phyloP scores from a whole-genome alignment of 1,284 basidiomycete species.

The Xerocomus cyaneibrunnescens region DNA sequence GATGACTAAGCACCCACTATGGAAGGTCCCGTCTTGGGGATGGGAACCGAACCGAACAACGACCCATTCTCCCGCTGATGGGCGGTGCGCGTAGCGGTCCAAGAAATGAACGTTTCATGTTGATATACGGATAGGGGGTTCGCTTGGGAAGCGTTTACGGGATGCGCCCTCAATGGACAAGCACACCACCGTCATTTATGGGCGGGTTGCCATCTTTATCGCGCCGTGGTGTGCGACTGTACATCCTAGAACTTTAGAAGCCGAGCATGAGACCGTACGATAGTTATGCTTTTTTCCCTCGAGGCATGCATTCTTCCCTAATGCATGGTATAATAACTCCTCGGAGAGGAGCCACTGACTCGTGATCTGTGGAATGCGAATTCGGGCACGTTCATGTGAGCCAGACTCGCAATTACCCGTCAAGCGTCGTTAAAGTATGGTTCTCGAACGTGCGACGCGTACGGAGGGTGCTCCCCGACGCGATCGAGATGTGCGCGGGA shows the following conservation, averaged over 20 bases:
- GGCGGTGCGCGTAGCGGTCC: neutral
- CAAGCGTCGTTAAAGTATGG: neutral
- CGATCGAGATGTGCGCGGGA: neutral
- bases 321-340: neutral
- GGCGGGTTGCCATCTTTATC: neutral
- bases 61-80: neutral
- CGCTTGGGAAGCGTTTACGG: neutral
- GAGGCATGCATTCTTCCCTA: neutral
- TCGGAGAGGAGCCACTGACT: neutral
- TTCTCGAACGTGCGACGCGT: neutral
- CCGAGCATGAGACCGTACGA: neutral
- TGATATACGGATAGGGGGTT: neutral
- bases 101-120: neutral
- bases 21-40: neutral
- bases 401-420: neutral
- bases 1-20: neutral
- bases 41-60: neutral
- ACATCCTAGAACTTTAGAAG: slow-evolving; percentile 3
- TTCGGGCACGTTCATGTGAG: neutral
- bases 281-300: neutral
- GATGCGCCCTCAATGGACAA: neutral
- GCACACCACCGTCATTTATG: neutral
- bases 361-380: neutral
- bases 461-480: neutral
- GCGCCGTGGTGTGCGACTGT: neutral